A percentile compares a stretch with the other conserved stretches of the same genome.
Evolutionary conservation across 164 flowering plant genomes (phyloP).

Genomic region (Chimonanthus praecox): DNA sequence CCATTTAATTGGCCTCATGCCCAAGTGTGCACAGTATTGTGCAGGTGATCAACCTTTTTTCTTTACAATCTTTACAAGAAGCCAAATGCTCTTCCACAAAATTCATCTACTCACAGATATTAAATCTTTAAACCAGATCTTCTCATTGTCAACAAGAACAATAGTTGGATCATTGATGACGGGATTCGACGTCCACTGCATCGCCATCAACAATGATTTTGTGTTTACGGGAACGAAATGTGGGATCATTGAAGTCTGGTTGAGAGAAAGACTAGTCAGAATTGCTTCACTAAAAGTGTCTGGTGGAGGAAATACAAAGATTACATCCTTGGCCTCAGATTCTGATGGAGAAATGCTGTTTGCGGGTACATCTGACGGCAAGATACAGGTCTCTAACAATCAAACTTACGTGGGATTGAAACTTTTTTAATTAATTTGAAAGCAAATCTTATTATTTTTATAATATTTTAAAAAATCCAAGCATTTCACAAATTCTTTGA

Average conservation of each 20-base stretch:
- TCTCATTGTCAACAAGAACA: constrained; percentile 44
- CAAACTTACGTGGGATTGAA: not conserved
- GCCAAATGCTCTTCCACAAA: not conserved
- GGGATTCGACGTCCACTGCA: constrained; percentile 40
- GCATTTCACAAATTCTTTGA: not conserved
- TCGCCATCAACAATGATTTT: constrained; percentile 46
- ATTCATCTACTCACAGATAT: not conserved
- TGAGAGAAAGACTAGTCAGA: constrained; percentile 44
- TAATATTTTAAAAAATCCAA: not conserved
- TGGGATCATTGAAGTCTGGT: constrained; percentile 65
- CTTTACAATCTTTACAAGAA: no score
- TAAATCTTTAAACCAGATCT: constrained; percentile 38
- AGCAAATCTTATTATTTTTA: not conserved
- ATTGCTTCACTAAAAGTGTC: constrained; percentile 42
- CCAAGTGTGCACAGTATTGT: no score
- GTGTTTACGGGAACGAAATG: constrained; percentile 55
- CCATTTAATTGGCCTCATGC: no score
- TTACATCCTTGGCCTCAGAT: constrained; percentile 46
- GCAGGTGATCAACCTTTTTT: no score
- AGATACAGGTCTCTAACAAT: constrained; percentile 49
- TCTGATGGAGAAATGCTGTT: constrained; percentile 51
- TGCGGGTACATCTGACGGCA: constrained; percentile 63
- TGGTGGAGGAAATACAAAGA: constrained; percentile 38
- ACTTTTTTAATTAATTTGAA: not conserved
- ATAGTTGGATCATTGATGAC: constrained; percentile 39